phyloP scores from a whole-genome alignment of 2,329 filamentous ascomycete genomes.

The Colletotrichum phormii region DNA sequence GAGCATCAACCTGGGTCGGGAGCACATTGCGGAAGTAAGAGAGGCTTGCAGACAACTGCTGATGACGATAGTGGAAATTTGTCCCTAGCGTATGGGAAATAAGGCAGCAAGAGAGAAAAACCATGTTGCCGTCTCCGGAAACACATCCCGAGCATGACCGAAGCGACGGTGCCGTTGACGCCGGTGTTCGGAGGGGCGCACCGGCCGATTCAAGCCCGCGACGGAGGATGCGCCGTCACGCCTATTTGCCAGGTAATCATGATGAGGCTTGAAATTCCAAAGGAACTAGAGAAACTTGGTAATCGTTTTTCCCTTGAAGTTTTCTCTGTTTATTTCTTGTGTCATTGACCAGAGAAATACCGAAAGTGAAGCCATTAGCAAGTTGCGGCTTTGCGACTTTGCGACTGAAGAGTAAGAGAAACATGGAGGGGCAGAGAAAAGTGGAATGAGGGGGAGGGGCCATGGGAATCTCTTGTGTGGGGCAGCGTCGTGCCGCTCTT shows the following conservation, averaged over 20 bases:
- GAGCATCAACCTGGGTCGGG: neutral
- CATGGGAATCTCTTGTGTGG: slow-evolving; percentile 17
- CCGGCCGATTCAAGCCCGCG: neutral
- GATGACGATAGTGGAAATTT: neutral
- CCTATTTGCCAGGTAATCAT: neutral
- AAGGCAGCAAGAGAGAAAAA: neutral
- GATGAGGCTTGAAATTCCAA: neutral
- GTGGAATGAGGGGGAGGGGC: slow-evolving; percentile 24
- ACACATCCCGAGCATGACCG: slow-evolving; percentile 14
- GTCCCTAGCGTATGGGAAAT: neutral
- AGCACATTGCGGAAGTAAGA: neutral
- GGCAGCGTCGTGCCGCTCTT: slow-evolving; percentile 1
- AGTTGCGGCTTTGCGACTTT: neutral
- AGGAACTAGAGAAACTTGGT: neutral
- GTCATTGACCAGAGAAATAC: neutral
- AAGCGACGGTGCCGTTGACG: slow-evolving; percentile 7
- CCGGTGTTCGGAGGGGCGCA: slow-evolving; percentile 22
- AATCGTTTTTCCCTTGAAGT: neutral
- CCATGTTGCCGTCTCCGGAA: neutral
- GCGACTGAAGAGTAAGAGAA: slow-evolving; percentile 1
- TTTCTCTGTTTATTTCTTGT: neutral
- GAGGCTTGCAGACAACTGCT: neutral
- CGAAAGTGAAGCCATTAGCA: neutral
- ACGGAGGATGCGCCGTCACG: neutral
- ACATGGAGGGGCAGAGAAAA: slow-evolving; percentile 16